Evolutionary conservation across 352 stramenopile genomes (phyloP), one percentile per base, ranked within the genome.

Genomic region (Phytophthora tentaculata): DNA sequence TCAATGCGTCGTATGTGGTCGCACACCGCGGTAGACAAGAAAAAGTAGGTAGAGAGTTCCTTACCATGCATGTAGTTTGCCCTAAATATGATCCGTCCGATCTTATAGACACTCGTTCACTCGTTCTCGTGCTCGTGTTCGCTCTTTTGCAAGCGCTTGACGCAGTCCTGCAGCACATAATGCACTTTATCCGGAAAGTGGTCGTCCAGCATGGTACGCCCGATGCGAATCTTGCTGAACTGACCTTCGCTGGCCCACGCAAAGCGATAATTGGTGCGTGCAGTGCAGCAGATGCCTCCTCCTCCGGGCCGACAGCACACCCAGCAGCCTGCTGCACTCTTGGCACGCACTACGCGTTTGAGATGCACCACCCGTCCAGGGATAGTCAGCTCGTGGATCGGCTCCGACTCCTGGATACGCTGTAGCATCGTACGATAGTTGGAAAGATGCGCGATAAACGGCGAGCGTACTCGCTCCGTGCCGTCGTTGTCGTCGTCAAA

Each of bases 151-250:
- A 89, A 61, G 32, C 72, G 70, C 66, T 88, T 79, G 37, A 86
- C 80, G 53, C 86, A 95, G 61, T 96, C 86, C 52, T 95, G 81
- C 7, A 96, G 78, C 47, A 96, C 88, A 61, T 88, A 84, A 67
- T 96, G 86, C 5, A 96, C 87, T 62, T 95, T 96, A 73, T 96
- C 87, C 1, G 88, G 87, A 52, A 96, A 96, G 60, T 96, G 89
- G 51, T 96, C 87, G 71, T 95, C 87, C 20, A 96, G 73, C 87
- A 96, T 96, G 24, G 87, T 95, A 20, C 87, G 86, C 14, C 80
- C 83, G 24, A 96, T 94, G 52, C 82, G 77, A 39, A 95, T 94
- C 52, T 76, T 83, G 58, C 78, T 72, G 57, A 96, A 96, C 48
- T 87, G 66, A 5, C 80, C 79, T 41, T 76, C 70, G 1, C 69